Evolutionary conservation across 2,329 filamentous ascomycete species (phyloP).

Genomic region (Pseudogymnoascus sp.): DNA sequence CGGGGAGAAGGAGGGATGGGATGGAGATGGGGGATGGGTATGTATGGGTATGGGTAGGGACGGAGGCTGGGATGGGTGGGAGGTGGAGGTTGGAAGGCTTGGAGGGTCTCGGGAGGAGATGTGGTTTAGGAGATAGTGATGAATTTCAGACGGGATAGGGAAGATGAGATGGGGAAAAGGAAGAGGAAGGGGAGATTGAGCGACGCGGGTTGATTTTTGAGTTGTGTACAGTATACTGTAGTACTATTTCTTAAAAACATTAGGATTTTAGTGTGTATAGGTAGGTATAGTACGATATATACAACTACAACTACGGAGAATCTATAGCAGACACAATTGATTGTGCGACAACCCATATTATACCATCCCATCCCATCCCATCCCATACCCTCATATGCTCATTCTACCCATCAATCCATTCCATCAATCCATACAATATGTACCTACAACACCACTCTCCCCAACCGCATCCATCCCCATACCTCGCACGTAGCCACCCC

Average conservation of each 20-base stretch:
- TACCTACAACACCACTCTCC: neutral
- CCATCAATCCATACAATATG: neutral
- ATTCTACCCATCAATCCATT: neutral
- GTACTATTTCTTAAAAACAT: neutral
- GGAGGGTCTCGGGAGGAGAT: neutral
- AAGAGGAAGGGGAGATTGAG: slow-evolving; percentile 19
- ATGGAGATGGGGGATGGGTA: neutral
- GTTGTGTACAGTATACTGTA: neutral
- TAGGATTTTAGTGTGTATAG: neutral
- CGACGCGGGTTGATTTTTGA: neutral
- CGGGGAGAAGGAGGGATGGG: neutral
- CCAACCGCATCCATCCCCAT: neutral
- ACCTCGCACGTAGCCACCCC: neutral
- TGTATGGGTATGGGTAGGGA: no score
- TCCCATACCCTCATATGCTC: neutral
- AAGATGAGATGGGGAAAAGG: neutral
- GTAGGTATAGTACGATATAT: neutral
- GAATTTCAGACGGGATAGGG: neutral
- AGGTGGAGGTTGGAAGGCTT: slow-evolving; percentile 3
- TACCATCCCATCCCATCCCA: neutral
- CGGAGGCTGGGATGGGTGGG: neutral
- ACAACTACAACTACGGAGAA: no score
- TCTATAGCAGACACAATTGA: neutral
- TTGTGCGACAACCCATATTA: neutral
- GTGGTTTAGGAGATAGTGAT: neutral